These are phyloP conservation scores for Tolypocladium sp. DNA, from an alignment of 2,329 filamentous ascomycete genomes.

Conservation along the genomic window DNA sequence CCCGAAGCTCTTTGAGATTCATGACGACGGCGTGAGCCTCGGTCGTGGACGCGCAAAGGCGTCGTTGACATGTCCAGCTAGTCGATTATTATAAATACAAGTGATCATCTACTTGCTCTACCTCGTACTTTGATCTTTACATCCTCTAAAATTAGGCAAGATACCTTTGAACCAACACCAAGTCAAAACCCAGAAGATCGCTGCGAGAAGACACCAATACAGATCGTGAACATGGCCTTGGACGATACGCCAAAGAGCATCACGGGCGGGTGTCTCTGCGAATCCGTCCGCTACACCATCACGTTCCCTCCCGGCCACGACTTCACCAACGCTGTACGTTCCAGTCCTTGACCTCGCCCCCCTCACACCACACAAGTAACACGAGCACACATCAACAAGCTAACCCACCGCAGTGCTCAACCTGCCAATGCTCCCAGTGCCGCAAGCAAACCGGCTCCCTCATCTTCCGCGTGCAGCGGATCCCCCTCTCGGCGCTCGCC, in stretches of 20 bases:
- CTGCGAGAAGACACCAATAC: not conserved
- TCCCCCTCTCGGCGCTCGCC: conserved; percentile 19
- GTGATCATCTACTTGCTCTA: not conserved
- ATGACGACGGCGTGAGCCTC: not conserved
- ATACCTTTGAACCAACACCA: not conserved
- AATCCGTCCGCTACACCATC: conserved; percentile 36
- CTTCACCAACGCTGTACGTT: conserved; percentile 25
- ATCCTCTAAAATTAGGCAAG: not conserved
- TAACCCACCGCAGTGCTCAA: conserved; percentile 24
- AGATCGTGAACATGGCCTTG: conserved; percentile 8
- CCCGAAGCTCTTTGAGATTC: not conserved
- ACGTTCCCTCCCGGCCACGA: conserved; percentile 35
- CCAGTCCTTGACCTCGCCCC: not conserved
- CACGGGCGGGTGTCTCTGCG: conserved; percentile 43
- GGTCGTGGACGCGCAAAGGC: not conserved
- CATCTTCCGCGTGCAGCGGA: conserved; percentile 29
- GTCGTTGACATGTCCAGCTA: not conserved
- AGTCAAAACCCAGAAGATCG: not conserved
- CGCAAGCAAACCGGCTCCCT: conserved; percentile 41
- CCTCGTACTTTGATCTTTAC: not conserved
- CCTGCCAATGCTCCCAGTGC: conserved; percentile 48
- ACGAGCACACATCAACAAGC: too few species aligned
- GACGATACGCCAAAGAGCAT: conserved; percentile 24
- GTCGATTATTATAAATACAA: not conserved
- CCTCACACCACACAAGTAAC: not conserved